Base-by-base conservation (phyloP, 1,284 basidiomycete species). In the Peniophora sp. region DNA sequence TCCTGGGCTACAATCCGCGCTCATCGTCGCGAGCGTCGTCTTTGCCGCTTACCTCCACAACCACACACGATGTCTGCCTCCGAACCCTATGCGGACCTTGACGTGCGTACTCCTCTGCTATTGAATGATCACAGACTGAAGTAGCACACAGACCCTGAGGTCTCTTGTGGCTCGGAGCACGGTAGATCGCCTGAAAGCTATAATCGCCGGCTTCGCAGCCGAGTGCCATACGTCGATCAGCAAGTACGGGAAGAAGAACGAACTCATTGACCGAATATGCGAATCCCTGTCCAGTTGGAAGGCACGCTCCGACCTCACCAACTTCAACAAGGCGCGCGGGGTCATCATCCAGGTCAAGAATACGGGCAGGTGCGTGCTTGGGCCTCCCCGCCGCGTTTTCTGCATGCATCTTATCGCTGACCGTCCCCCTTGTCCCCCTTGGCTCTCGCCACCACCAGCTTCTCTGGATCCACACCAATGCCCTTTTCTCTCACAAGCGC, bases 161-260 rank as follows among this genome's bases (percentile, higher is more conserved):
- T 70, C 73, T 61, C 70, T 64, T 50, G 64, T 81, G 56, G 70
- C 69, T 51, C 65, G 66, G 53, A 74, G 78, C 67, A 94, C 86
- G 5, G 86, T 92, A 53, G 89, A 90, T 66, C 79, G 73, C 64
- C 78, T 91, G 57, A 92, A 92, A 66, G 77, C 80, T 59, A 85
- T 90, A 57, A 72, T 92, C 51, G 67, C 70, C 32, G 79, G 79
- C 24, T 71, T 91, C 58, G 89, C 89, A 69, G 83, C 88, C 41
- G 79, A 87, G 61, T 87, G 87, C 60, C 68, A 71, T 48, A 78
- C 79, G 3, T 75, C 78, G 57, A 70, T 91, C 23, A 74, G 78
- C 49, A 86, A 87, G 65, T 75, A 83, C n/a, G 89, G 89, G 34
- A 88, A 85, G 69, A 92, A 92, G 63, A 81, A 86, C 57, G 88